phyloP scores from a whole-genome alignment of 148 eudicot genomes.

The Oxyria digyna region DNA sequence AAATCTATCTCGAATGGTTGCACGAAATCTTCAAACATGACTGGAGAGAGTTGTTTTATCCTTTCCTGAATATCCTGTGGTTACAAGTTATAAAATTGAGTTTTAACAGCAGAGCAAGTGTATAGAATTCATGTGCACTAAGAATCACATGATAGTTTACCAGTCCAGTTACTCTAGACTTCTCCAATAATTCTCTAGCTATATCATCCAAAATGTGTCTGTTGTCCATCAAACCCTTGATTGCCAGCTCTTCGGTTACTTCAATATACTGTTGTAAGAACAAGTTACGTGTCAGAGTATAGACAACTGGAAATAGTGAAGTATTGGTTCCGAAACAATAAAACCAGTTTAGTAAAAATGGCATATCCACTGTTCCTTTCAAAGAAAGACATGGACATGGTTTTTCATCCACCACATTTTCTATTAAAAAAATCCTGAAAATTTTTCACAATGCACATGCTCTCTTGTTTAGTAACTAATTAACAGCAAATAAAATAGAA shows the following conservation, averaged over 20 bases:
- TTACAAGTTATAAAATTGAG: constrained; percentile 1
- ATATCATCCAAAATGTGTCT: constrained; percentile 64
- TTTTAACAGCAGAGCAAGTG: not conserved
- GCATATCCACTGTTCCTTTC: not conserved
- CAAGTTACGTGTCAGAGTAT: not conserved
- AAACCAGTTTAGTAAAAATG: too few species aligned
- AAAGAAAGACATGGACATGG: not conserved
- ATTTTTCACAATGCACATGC: not conserved
- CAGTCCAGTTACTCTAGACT: constrained; percentile 77
- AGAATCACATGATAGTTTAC: constrained; percentile 18
- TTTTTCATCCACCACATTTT: not conserved
- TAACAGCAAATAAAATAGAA: not conserved
- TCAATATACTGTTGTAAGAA: constrained; percentile 63
- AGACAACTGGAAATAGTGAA: too few species aligned
- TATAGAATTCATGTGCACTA: not conserved
- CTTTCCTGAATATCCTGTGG: constrained; percentile 60
- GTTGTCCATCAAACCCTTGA: constrained; percentile 61
- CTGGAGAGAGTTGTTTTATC: constrained; percentile 43
- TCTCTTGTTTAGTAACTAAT: not conserved
- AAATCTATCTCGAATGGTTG: constrained; percentile 54
- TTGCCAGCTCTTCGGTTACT: constrained; percentile 85
- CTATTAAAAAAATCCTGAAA: not conserved
- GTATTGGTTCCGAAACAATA: too few species aligned
- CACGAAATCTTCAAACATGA: constrained; percentile 81
- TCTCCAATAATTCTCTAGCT: constrained; percentile 49